A percentile compares a stretch with the other conserved stretches of the same genome.
These are phyloP conservation scores for Talaromyces sp. DNA, from an alignment of 2,329 filamentous ascomycete species.

Conservation along the genomic window DNA sequence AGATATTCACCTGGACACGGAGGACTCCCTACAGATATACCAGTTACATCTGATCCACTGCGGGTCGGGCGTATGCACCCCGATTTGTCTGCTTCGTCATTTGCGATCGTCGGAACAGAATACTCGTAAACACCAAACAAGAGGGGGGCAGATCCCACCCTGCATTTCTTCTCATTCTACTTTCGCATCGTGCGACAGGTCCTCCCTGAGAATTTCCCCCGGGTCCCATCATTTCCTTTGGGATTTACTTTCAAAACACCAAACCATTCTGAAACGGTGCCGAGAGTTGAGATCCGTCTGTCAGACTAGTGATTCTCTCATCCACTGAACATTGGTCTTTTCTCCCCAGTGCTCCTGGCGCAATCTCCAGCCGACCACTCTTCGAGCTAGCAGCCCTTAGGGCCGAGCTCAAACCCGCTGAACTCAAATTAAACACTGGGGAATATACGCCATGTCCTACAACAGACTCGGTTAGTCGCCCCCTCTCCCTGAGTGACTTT, in stretches of 20 bases:
- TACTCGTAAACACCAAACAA: constrained; percentile 28
- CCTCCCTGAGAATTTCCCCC: not conserved
- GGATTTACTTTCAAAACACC: constrained; percentile 6
- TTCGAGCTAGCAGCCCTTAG: constrained; percentile 18
- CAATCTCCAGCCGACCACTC: constrained; percentile 30
- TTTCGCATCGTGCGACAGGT: constrained; percentile 12
- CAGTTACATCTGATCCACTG: constrained; percentile 6
- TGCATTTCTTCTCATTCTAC: constrained; percentile 9
- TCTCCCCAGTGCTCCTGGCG: constrained; percentile 28
- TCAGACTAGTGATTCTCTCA: constrained; percentile 17
- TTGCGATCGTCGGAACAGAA: constrained; percentile 17
- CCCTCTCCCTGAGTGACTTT: constrained; percentile 23
- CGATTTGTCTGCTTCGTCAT: constrained; percentile 25
- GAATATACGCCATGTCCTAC: constrained; percentile 58
- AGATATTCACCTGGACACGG: not conserved
- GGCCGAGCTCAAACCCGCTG: constrained; percentile 26
- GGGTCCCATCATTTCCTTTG: constrained; percentile 5
- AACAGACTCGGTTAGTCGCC: constrained; percentile 69
- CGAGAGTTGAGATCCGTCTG: constrained; percentile 20
- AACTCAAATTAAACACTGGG: constrained; percentile 23
- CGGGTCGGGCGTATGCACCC: constrained; percentile 18
- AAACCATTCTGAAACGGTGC: constrained; percentile 24
- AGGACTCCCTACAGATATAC: not conserved
- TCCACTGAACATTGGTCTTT: constrained; percentile 16
- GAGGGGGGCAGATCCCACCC: constrained; percentile 5